Evolutionary conservation across 208 protist genomes (phyloP), one percentile per base, ranked within the genome.

Genomic region (Leishmania mexicana): DNA sequence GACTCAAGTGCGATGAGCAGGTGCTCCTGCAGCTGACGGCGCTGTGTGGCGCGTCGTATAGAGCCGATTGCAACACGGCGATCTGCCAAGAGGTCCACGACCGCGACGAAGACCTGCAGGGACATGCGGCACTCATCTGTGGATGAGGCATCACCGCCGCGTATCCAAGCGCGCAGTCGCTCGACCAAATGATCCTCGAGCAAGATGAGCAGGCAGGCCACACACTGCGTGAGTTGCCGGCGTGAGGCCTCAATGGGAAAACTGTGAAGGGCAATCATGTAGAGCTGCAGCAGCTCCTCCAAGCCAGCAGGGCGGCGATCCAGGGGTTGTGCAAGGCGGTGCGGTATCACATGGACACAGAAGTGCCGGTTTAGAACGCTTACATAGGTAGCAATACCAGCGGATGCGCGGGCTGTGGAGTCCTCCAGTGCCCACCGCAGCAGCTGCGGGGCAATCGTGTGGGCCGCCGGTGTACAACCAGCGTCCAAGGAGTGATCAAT

Each of bases 331-430:
- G 88, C 83, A 13, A 93, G 80, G 7, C 86, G 83, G 19, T 82
- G 67, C 31, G 90, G 87, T 24, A 97, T 65, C 57, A 88, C 62
- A 31, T 86, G 83, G 17, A 91, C 51, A 75, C 91, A 94, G 76
- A 94, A 92, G 60, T 91, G 72, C 49, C 91, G 88, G 72, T 95
- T 97, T 2, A 95, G 73, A 54, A 94, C 87, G 19, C 87, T 68
- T 17, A 93, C 85, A 58, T 94, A 89, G 24, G 90, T 78, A 24
- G 90, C 28, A 5, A 57, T 21, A 0, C 84, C 58, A 31, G 73
- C 28, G 3, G 84, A 81, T n/a, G 45, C 19, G 17, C 49, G 74
- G 51, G 57, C 42, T 19, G 40, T 40, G 57, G 60, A 65, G 67
- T 77, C 76, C 31, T 82, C 17, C 45, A 90, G 51, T 17, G 64